Base-by-base conservation (phyloP, 164 flowering plant genomes). In the Paratinospora sagittata region DNA sequence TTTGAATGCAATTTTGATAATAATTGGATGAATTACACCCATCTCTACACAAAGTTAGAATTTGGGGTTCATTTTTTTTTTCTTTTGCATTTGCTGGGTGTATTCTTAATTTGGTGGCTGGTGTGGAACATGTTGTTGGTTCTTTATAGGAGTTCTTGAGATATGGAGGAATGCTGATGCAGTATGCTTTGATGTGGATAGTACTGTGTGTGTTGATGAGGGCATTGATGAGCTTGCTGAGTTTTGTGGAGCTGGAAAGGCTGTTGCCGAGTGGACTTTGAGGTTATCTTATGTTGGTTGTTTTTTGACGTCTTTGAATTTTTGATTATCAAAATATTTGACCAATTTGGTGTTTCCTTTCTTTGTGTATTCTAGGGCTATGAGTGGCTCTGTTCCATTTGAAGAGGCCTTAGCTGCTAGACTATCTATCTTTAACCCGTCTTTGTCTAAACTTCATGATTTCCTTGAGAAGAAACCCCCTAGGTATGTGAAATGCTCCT, bases 141-240 rank as follows among this genome's bases (percentile, higher is more conserved):
- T 30, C 34, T 30, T 30, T 30, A 30, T 30, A 30, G 34, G 34
- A 30, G 34, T 30, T 30, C 34, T 30, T 30, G 34, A 30, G 34
- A 30, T 30, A 30, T 30, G 34, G 34, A 30, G 34, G 34, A 30
- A 30, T 30, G 4, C 34, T 30, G 81, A 87, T 79, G 97, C 98
- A 3, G 97, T 93, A 57, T 96, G 99, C 85, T 96, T 96, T 73
- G 99, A 96, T 78, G 98, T 96, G 70, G 99, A 96, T 82, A 96
- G 99, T 81, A 96, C 99, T 0, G 99, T 96, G 21, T 93, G 97
- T 76, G 6, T 90, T 70, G 99, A 96, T 76, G 98, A 96, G 75
- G 99, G 99, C 23, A 96, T 96, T 74, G 99, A 96, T 80, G 98
- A 96, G 75, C 86, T 96, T 78, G 99, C 99, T 3, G 97, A 93